Percentiles rank a stretch among this genome's conserved stretches.
Evolutionary conservation across 108 stramenopile genomes (phyloP).

Genomic region (Nitzschia sp.): DNA sequence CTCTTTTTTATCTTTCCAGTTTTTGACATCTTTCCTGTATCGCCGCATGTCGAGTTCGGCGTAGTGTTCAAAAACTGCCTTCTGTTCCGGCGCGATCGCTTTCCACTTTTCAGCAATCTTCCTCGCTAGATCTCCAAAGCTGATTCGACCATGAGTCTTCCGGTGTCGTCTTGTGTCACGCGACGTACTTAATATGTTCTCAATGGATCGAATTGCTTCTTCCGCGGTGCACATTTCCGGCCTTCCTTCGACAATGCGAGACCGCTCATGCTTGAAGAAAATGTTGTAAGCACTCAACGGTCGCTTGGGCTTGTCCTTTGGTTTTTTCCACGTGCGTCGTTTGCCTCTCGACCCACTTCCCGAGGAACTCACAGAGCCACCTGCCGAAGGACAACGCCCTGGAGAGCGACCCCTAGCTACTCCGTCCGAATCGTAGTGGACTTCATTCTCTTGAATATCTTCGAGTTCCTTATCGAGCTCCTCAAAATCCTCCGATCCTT

Average conservation of each 20-base stretch:
- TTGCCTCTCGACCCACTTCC: slow-evolving; percentile 13
- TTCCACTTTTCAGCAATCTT: slow-evolving; percentile 72
- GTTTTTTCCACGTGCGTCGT: slow-evolving; percentile 41
- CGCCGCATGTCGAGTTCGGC: slow-evolving; percentile 44
- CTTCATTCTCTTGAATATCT: slow-evolving; percentile 22
- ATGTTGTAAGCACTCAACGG: slow-evolving; percentile 43
- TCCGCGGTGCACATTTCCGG: slow-evolving; percentile 15
- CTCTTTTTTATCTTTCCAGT: slow-evolving; percentile 42
- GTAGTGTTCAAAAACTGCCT: slow-evolving; percentile 40
- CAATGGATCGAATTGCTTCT: slow-evolving; percentile 37
- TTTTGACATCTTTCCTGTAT: slow-evolving; percentile 39
- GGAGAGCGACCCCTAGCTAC: not conserved
- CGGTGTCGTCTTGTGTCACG: slow-evolving; percentile 32
- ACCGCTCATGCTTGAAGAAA: slow-evolving; percentile 44
- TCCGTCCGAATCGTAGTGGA: slow-evolving; percentile 16
- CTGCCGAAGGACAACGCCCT: not conserved
- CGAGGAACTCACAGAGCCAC: slow-evolving; percentile 12
- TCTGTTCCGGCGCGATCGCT: slow-evolving; percentile 20
- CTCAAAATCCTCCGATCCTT: not conserved
- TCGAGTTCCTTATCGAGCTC: slow-evolving; percentile 10
- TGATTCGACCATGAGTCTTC: slow-evolving; percentile 74
- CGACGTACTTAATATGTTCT: slow-evolving; percentile 29
- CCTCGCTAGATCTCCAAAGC: slow-evolving; percentile 71
- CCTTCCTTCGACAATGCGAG: slow-evolving; percentile 33
- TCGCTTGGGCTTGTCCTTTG: slow-evolving; percentile 44